Percentiles rank a stretch among this genome's conserved stretches.
Evolutionary conservation across 345 rosid species (phyloP).

Genomic region (Eucalyptus brandiana): DNA sequence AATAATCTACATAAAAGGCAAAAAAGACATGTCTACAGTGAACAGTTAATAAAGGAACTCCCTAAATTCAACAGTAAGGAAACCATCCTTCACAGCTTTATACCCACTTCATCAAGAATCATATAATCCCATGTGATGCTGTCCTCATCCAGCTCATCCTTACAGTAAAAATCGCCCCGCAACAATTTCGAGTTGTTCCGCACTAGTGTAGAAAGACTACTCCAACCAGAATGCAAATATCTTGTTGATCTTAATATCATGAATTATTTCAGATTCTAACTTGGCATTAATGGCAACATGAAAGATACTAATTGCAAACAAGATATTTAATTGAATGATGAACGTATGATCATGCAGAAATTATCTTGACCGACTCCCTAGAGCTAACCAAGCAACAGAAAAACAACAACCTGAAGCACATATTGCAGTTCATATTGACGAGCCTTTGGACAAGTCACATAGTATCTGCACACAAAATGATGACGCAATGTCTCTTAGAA

Average conservation of each 20-base stretch:
- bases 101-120: conserved; percentile 86
- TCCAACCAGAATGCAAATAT: neutral
- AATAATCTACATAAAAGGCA: neutral
- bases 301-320: neutral
- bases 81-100: neutral
- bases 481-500: neutral
- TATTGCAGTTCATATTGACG: conserved; percentile 80
- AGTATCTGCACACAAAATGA: conserved; percentile 40
- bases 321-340: neutral
- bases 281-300: neutral
- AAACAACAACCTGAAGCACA: conserved; percentile 56
- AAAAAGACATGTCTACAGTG: neutral
- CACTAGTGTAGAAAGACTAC: conserved; percentile 4
- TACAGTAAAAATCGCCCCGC: conserved; percentile 27
- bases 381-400: neutral
- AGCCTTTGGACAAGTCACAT: conserved; percentile 49
- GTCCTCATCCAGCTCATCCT: conserved; percentile 47
- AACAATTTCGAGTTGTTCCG: conserved; percentile 69
- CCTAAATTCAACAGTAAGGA: neutral
- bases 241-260: neutral
- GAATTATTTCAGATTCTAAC: neutral
- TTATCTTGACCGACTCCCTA: neutral
- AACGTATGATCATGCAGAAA: neutral
- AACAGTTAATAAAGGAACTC: neutral
- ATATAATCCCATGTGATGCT: conserved; percentile 78